A percentile compares a stretch with the other conserved stretches of the same genome.
Conservation (phyloP, 306 rosid species). For the Castanea crenata region DNA sequence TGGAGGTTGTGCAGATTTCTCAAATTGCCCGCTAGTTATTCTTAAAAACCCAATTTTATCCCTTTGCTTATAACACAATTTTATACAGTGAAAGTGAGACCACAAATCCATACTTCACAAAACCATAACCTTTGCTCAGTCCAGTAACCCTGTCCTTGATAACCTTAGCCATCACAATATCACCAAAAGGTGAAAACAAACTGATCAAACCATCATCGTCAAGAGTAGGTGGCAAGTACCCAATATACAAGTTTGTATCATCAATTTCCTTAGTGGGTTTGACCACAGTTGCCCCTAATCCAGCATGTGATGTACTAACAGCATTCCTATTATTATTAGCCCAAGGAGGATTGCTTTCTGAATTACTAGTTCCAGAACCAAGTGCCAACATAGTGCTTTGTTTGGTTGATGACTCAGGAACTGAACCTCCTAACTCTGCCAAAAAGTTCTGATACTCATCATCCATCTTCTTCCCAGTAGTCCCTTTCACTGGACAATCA, state of each 20-base stretch:
- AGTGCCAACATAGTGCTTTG: constrained; percentile 46
- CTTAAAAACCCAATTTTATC: no score
- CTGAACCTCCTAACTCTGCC: constrained; percentile 81
- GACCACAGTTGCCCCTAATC: constrained; percentile 61
- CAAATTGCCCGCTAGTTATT: no score
- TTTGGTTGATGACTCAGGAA: constrained; percentile 58
- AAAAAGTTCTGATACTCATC: constrained; percentile 91
- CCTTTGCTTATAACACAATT: no score
- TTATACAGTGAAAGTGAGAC: no score
- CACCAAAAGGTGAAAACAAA: constrained; percentile 89
- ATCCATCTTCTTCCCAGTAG: constrained; percentile 65
- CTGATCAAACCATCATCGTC: constrained; percentile 88
- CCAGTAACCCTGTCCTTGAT: constrained; percentile 81
- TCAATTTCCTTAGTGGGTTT: constrained; percentile 82
- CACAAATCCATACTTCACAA: constrained; percentile 68
- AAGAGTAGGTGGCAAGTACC: constrained; percentile 89
- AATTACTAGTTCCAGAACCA: constrained; percentile 53
- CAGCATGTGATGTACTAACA: constrained; percentile 50
- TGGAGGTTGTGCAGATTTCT: no score
- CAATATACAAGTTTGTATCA: constrained; percentile 92
- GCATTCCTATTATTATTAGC: constrained; percentile 49
- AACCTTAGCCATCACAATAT: constrained; percentile 96
- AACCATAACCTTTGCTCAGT: constrained; percentile 93
- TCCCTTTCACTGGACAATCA: constrained; percentile 97
- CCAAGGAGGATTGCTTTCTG: constrained; percentile 95